Base-by-base conservation (phyloP, 768 basidiomycete species). In the Termitomyces sp. region DNA sequence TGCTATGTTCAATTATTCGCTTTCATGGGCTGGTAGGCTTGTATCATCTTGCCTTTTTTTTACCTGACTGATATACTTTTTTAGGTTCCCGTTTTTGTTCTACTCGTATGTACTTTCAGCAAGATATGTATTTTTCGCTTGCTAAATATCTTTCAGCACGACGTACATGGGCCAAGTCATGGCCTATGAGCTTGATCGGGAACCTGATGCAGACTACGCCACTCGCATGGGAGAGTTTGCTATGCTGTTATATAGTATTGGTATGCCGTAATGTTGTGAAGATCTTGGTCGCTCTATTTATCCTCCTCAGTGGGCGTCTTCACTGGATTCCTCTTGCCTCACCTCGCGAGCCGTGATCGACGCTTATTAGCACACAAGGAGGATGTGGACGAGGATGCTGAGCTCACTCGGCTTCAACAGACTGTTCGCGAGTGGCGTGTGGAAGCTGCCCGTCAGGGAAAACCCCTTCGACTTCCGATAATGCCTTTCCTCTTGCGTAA, bases 111-210 rank as follows among this genome's bases (percentile, higher is more conserved):
- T 71, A 41, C 32, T 37, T 57, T 20, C 56, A 29, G 34, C 43
- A 14, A 5, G 2, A 32, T 37, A 53, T 42, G 13, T n/a, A 20
- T 46, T 32, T 13, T 36, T 32, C 32, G 27, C 47, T 26, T 9
- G 44, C 13, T 50, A 34, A 37, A 47, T 22, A 16, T 50, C 10
- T 53, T 34, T 20, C 51, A 92, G 91, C 16, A 98, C 95, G 9
- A 95, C 94, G 1, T 98, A 95, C 67, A 81, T 98, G 55, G 93
- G 93, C 5, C 94, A 97, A 73, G 78, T 97, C 20, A 94, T 98
- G 93, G 93, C 93, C 8, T 78, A 85, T 54, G 87, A 96, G 69
- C 67, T 81, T 3, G 80, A 79, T 14, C 64, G 73, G 54, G 92
- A 94, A 61, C 94, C 94, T 10, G 84, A 94, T 65, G 75, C 80